phyloP scores from a whole-genome alignment of 192 early-diverging fungal species.

The Backusella mclennaniae region DNA sequence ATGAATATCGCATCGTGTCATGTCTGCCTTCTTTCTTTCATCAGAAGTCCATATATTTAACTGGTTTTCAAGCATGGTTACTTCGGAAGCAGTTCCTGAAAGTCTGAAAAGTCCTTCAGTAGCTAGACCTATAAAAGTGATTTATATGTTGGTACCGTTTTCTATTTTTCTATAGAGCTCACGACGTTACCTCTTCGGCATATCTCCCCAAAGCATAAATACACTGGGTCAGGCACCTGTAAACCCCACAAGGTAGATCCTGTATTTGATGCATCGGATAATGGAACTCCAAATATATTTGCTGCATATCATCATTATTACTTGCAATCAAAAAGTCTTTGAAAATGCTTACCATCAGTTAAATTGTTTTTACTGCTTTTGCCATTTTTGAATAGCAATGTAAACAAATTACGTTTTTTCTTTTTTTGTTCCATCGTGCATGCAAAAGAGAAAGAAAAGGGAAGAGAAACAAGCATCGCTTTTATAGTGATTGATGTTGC shows the following conservation, averaged over 20 bases:
- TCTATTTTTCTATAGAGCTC: background rate
- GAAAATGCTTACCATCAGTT: background rate
- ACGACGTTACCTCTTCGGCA: conserved; percentile 9
- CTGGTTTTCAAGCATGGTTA: conserved; percentile 16
- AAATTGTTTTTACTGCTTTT: background rate
- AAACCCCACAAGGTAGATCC: conserved; percentile 19
- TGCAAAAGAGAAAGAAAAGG: background rate
- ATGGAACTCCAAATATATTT: conserved; percentile 19
- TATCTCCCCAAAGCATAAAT: conserved; percentile 33
- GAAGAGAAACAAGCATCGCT: background rate
- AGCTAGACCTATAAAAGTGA: conserved; percentile 14
- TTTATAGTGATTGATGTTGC: background rate
- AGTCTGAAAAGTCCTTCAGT: conserved; percentile 35
- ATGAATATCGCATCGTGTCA: conserved; percentile 29
- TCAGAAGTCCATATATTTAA: conserved; percentile 17
- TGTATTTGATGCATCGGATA: conserved; percentile 14
- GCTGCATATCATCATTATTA: background rate
- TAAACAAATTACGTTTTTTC: background rate
- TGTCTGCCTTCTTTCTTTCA: conserved; percentile 25
- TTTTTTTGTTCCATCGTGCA: background rate
- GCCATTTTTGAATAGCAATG: background rate
- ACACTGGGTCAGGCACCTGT: conserved; percentile 30
- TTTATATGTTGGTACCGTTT: background rate
- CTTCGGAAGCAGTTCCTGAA: conserved; percentile 30
- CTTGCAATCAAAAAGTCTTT: background rate